Base-by-base conservation (phyloP, 2,329 filamentous ascomycete species). In the Aspergillus calidoustus region DNA sequence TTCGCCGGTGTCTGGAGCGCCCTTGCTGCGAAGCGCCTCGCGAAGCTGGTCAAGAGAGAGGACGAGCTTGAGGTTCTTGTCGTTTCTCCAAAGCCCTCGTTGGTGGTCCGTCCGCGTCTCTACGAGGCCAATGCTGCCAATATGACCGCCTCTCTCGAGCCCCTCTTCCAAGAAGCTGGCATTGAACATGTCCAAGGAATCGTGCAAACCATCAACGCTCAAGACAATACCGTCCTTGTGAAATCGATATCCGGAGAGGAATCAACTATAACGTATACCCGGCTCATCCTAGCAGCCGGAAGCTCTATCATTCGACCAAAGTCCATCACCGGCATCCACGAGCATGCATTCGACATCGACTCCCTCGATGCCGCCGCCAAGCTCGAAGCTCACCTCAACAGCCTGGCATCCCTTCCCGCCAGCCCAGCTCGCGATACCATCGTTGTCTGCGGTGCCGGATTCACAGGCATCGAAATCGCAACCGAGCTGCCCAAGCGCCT, bases 1-100 rank as follows among this genome's bases (percentile, higher is more conserved):
- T 78, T 79, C 50, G 73, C 74, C 23, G 76, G 76, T 9, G 54
- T 77, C 2, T 77, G 74, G 74, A 78, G 75, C 41, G 77, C 77
- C 7, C 66, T 79, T 1, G 64, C 74, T 6, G 76, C 77, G 25
- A 69, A 68, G 51, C 71, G 76, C 2, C 71, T 78, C 13, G 66
- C 76, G 13, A 64, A 66, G 8, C 62, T 73, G 17, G 59, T 54
- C 5, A 48, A 58, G n/a, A 65, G 66, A 25, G 56, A 59, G 7
- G 15, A 62, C 4, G 60, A 66, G 11, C 62, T 77, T 31, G 65
- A 76, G 23, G 67, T 79, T 28, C 34, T 66, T 5, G 67, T 78
- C 53, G 66, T 79, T 23, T 68, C 77, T 3, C 77, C 77, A 0
- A 66, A 76, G 52, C 70, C 72, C 0, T 57, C 44, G 5, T 58